Evolutionary conservation across 148 eudicot species (phyloP), one percentile per base, ranked within the genome.

Genomic region (Agrostemma githago): DNA sequence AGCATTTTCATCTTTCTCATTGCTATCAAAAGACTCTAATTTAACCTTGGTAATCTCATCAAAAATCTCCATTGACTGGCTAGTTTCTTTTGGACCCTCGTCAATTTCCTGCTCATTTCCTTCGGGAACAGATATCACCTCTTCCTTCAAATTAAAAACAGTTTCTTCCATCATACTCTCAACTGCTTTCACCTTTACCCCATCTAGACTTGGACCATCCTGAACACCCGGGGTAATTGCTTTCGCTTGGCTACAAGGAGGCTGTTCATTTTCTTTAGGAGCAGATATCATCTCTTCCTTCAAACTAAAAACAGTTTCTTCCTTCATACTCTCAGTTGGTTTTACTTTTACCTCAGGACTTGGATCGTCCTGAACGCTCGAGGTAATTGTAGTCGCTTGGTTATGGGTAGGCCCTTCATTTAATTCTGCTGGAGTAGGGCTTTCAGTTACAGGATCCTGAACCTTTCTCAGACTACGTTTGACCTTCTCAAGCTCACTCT

Each of bases 381-480:
- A 62, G 66, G 65, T 77, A 38, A 69, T 43, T 19, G 74, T n/a
- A 76, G 80, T 79, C 41, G 9, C 79, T 10, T 66, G 83, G 58
- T 68, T 69, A 10, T 26, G 51, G 44, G 5, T 12, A 17, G 71
- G 17, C 54, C 54, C 44, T 42, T 66, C 70, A 42, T 19, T 42
- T 66, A 48, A 10, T 48, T 2, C 83, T 20, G 79, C 51, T 40
- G 76, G 80, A 69, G 59, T 59, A 66, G 76, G 19, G 73, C 74
- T 69, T 74, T 80, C 83, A 21, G 57, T 67, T 40, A 73, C 82
- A 59, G 90, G 88, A 61, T 68, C 67, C 68, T 73, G 82, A 73
- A 87, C 86, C 70, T 87, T 85, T 70, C 90, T 83, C 77, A 87
- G 76, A 72, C 71, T 85, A 61, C 86, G 85, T 59, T 87, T 87